A percentile compares a stretch with the other conserved stretches of the same genome.
These are phyloP conservation scores for Colletotrichum liaoningense DNA, from an alignment of 2,329 filamentous ascomycete genomes.

Conservation along the genomic window DNA sequence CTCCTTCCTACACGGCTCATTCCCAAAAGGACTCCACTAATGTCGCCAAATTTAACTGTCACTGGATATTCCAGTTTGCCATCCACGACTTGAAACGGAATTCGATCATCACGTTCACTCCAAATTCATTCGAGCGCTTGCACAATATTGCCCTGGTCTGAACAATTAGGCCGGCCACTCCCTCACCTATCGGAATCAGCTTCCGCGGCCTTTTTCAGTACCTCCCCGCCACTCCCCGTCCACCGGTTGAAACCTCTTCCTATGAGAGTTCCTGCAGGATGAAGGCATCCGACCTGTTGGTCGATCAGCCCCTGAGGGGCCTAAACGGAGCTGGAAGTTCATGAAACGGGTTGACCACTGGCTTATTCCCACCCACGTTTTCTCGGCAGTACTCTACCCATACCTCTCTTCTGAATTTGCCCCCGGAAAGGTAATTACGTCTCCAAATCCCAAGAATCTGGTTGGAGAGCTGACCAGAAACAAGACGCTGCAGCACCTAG, in stretches of 20 bases:
- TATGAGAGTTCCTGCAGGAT: conserved; percentile 19
- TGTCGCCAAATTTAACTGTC: neutral
- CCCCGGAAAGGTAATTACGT: neutral
- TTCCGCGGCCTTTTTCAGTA: neutral
- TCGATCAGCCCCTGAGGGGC: neutral
- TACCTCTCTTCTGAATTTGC: neutral
- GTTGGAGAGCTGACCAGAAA: neutral
- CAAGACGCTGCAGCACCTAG: conserved; percentile 1
- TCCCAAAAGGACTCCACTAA: neutral
- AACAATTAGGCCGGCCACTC: neutral
- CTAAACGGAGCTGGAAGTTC: neutral
- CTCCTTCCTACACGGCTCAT: neutral
- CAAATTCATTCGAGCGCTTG: neutral
- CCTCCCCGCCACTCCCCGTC: neutral
- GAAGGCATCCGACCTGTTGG: conserved; percentile 19
- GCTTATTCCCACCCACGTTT: conserved; percentile 20
- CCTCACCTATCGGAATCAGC: neutral
- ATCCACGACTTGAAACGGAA: neutral
- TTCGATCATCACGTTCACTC: neutral
- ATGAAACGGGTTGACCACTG: conserved; percentile 9
- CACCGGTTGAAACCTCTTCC: conserved; percentile 24
- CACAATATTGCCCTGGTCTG: conserved; percentile 1
- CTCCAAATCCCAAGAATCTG: conserved; percentile 6
- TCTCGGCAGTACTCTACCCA: neutral
- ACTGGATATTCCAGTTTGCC: neutral